Evolutionary conservation across 345 rosid genomes (phyloP), one percentile per base, ranked within the genome.

Genomic region (Acer yangbiense): DNA sequence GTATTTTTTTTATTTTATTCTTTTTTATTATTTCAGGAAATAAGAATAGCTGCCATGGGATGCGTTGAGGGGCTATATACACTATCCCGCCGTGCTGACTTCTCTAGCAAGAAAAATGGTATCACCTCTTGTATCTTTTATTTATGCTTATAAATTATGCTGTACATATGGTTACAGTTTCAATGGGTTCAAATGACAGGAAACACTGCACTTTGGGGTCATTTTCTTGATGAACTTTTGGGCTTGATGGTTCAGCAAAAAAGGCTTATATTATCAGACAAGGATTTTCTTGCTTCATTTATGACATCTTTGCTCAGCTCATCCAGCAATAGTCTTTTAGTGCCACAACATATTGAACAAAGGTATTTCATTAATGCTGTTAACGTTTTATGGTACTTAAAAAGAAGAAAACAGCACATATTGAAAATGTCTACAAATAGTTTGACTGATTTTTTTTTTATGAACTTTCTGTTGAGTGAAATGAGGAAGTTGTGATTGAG

Each of bases 61-160:
- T 96, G 98, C 85, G 74, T 92, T 72, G 98, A 94, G 83, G 89
- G 83, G 68, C 79, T 92, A 65, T 82, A 72, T 79, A 76, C 85
- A 43, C 74, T 93, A 69, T 86, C 90, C 72, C 77, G 85, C 65
- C 90, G 82, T 57, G 84, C 85, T 61, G 93, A 94, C 83, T 68
- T 77, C 41, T 88, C 92, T 79, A 87, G 93, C 89, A 92, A 92
- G 88, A 96, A 89, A 87, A 94, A 96, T 87, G 99, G 99, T 96
- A 88, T 78, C 41, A 17, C 50, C 23, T 12, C 21, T 16, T 65
- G 60, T 80, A 67, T 17, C 39, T 60, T 20, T 18, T 7, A n/a
- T 20, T 9, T 20, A 9, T 60, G 1, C 64, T 0, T 60, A 60
- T 20, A 54, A 14, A 54, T 16, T 54, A 60, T 60, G 23, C 18